phyloP scores from a whole-genome alignment of 805 yeast species.

The Yarrowia phangngaensis region DNA sequence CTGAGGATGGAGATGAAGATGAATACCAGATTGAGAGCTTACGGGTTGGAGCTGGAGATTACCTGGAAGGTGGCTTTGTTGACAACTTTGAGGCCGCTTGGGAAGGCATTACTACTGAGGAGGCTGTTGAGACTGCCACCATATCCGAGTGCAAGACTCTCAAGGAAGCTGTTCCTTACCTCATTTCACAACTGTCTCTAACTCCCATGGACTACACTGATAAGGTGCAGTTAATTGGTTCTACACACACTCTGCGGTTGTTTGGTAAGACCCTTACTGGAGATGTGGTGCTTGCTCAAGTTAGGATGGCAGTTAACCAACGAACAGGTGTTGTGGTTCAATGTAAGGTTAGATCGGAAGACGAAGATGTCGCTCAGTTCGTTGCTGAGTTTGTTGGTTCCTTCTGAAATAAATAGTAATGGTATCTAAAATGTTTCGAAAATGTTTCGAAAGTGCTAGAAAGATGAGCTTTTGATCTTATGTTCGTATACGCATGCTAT shows the following conservation, averaged over 20 bases:
- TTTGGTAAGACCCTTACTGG: conserved; percentile 68
- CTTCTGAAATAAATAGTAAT: conserved; percentile 18
- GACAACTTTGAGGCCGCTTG: conserved; percentile 70
- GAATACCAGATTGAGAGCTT: conserved; percentile 87
- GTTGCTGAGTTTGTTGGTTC: conserved; percentile 45
- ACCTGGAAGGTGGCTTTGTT: conserved; percentile 67
- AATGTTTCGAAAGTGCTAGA: too few species aligned
- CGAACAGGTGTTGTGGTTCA: conserved; percentile 42
- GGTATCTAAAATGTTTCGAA: neutral
- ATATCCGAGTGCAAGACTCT: conserved; percentile 48
- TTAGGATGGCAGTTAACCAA: conserved; percentile 45
- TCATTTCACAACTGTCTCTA: conserved; percentile 55
- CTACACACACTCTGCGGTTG: conserved; percentile 70
- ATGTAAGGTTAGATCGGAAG: conserved; percentile 36
- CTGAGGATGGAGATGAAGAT: conserved; percentile 83
- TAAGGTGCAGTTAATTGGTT: conserved; percentile 47
- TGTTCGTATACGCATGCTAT: too few species aligned
- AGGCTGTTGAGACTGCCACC: conserved; percentile 63
- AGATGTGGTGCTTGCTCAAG: conserved; percentile 45
- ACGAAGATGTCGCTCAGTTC: conserved; percentile 46
- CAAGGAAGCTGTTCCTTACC: conserved; percentile 54
- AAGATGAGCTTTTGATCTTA: too few species aligned
- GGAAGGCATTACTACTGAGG: conserved; percentile 60
- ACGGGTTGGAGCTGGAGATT: conserved; percentile 74
- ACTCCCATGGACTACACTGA: conserved; percentile 74